Evolutionary conservation across 2,329 filamentous ascomycete species (phyloP), one percentile per base, ranked within the genome.

Genomic region (Furcasterigmium sp.): DNA sequence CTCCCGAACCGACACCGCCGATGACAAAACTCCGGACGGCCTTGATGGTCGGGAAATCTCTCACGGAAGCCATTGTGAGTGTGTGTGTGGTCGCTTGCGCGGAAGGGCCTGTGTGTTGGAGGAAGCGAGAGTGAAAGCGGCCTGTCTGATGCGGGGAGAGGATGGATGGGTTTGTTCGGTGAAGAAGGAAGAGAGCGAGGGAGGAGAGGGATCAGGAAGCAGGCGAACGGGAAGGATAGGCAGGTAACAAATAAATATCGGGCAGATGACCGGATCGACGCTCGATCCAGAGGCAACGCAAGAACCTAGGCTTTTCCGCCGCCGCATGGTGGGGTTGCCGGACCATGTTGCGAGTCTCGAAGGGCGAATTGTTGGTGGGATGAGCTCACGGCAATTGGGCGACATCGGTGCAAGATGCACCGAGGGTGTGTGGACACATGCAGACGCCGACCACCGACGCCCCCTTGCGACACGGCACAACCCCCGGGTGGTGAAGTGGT

Each of bases 21-120:
- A 87, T 85, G 46, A 91, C 73, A 57, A 78, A 90, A 28, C 85
- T 87, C 56, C 82, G 73, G 47, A 91, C 68, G 59, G 81, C 76
- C 67, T 87, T 87, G 70, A 91, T 89, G 43, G 75, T 85, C 37
- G 86, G 86, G 53, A 90, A 90, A 8, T 72, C 59, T 51, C 66
- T 70, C 46, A 74, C 73, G 52, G 67, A 66, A 52, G 70, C 61
- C 73, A 77, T 76, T 37, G 32, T 55, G 45, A 28, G 10, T 37
- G 14, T 19, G 19, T 41, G n/a, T n/a, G n/a, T n/a, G n/a, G n/a
- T n/a, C 21, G 25, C 25, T 10, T 15, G 15, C 13, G n/a, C n/a
- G n/a, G n/a, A n/a, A n/a, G n/a, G n/a, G n/a, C n/a, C 23, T 7
- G 23, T 26, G 23, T 23, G 25, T 11, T 14, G 28, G 37, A 39